A percentile compares a stretch with the other conserved stretches of the same genome.
Evolutionary conservation across 495 filamentous ascomycete genomes (phyloP).

Genomic region (Hypoxylon intermedium): DNA sequence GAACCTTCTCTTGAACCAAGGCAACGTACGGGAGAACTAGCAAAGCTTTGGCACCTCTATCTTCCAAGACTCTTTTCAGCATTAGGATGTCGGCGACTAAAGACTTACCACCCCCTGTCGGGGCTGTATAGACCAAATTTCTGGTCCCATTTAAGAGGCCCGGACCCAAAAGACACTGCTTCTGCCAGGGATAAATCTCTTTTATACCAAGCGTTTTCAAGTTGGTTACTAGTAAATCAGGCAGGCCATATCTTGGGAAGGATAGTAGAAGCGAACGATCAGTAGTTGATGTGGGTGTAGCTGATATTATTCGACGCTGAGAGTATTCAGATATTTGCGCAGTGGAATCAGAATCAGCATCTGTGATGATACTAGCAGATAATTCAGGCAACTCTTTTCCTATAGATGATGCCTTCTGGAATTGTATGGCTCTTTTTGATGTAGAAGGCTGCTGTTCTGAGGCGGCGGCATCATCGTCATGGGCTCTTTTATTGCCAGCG

Average conservation of each 20-base stretch:
- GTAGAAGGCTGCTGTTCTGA: slow-evolving; percentile 14
- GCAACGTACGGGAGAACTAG: slow-evolving; percentile 84
- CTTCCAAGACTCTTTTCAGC: slow-evolving; percentile 73
- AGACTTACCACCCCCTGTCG: slow-evolving; percentile 83
- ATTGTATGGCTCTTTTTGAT: slow-evolving; percentile 30
- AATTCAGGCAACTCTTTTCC: slow-evolving; percentile 38
- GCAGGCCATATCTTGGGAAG: slow-evolving; percentile 70
- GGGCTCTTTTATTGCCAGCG: slow-evolving; percentile 31
- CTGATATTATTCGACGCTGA: slow-evolving; percentile 50
- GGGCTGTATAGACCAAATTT: slow-evolving; percentile 84
- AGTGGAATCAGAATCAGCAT: slow-evolving; percentile 10
- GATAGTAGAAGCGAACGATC: slow-evolving; percentile 69
- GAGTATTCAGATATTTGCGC: slow-evolving; percentile 52
- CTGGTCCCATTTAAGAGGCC: slow-evolving; percentile 70
- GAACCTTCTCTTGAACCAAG: slow-evolving; percentile 82
- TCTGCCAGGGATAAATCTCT: slow-evolving; percentile 82
- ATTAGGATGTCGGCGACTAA: slow-evolving; percentile 78
- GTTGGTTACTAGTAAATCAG: slow-evolving; percentile 66
- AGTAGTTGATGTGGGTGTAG: slow-evolving; percentile 58
- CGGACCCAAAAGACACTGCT: slow-evolving; percentile 73
- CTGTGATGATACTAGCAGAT: slow-evolving; percentile 46
- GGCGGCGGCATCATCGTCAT: slow-evolving; percentile 22
- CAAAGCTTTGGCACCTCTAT: slow-evolving; percentile 71
- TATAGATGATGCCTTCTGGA: slow-evolving; percentile 31
- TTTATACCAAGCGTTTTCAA: slow-evolving; percentile 69